Evolutionary conservation across 495 filamentous ascomycete species (phyloP), one percentile per base, ranked within the genome.

Genomic region (Annulohypoxylon stygium): DNA sequence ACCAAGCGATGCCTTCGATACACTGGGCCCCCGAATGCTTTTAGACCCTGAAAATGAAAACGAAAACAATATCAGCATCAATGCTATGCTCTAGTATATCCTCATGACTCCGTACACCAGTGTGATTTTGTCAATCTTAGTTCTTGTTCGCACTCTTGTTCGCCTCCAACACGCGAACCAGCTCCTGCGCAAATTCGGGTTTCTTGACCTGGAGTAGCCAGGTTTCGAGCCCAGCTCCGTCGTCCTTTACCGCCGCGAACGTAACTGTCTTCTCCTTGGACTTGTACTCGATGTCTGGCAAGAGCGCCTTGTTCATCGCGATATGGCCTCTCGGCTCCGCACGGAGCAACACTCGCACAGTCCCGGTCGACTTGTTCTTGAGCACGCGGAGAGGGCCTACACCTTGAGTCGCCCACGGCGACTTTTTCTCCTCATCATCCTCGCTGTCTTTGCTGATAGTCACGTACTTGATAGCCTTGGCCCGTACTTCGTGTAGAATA

Each of bases 301-400:
- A 83, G 18, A 94, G 76, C 12, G 81, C 74, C 41, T 90, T 87
- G 81, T 95, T 95, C 63, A 95, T 76, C 4, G 91, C 83, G 14
- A 94, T 78, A 16, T 88, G 88, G 23, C 92, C 92, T 67, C 89
- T 87, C 0, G 91, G 91, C 58, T 93, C 91, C 12, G 86, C 87
- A 33, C 92, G 86, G 54, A 93, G 74, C 26, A 95, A 79, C 62
- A 93, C 78, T 39, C 93, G 89, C 10, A 89, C 84, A 11, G 84
- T 83, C 1, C 86, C 86, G 0, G 88, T 92, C 0, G 83, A 82
- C 66, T 89, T 88, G 79, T 94, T 84, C 74, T 90, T 90, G 50
- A 95, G 83, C 14, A 95, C 75, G 4, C 90, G 89, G 25, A 92
- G 75, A 3, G 85, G 85, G 0, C 92, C 93, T 6, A 91, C 82